These are phyloP conservation scores for Avena insularis DNA, from an alignment of 176 grass and related monocot species.

Conservation along the genomic window DNA sequence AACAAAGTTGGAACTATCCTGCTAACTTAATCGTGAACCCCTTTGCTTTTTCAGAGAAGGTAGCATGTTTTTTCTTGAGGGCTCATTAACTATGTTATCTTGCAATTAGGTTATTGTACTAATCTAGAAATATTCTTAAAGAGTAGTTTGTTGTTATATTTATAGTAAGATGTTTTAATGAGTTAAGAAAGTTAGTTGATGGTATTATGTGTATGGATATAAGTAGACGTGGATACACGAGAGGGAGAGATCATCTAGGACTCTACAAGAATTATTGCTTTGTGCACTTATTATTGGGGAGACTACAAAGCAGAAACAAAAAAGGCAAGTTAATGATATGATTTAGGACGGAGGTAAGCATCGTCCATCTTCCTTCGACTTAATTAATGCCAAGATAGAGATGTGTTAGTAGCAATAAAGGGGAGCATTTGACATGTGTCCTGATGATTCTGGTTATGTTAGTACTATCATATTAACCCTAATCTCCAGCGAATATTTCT, in stretches of 20 bases:
- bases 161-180: not conserved
- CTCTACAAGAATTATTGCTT: conserved; percentile 34
- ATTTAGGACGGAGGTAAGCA: conserved; percentile 31
- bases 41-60: not conserved
- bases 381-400: conserved; percentile 35
- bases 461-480: conserved; percentile 4
- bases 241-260: conserved; percentile 29
- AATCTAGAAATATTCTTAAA: not conserved
- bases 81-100: not conserved
- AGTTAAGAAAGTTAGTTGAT: not conserved
- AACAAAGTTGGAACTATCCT: not conserved
- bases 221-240: not conserved
- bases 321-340: conserved; percentile 23
- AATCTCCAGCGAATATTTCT: conserved; percentile 7
- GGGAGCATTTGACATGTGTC: conserved; percentile 38
- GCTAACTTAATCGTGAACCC: not conserved
- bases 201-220: not conserved
- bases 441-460: not conserved
- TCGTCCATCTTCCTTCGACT: conserved; percentile 13
- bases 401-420: conserved; percentile 48
- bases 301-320: conserved; percentile 36
- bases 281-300: conserved; percentile 43
- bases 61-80: not conserved
- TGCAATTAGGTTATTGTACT: not conserved
- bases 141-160: not conserved